phyloP scores from a whole-genome alignment of 1,284 basidiomycete species.

The Cutaneotrichosporon dermatis region DNA sequence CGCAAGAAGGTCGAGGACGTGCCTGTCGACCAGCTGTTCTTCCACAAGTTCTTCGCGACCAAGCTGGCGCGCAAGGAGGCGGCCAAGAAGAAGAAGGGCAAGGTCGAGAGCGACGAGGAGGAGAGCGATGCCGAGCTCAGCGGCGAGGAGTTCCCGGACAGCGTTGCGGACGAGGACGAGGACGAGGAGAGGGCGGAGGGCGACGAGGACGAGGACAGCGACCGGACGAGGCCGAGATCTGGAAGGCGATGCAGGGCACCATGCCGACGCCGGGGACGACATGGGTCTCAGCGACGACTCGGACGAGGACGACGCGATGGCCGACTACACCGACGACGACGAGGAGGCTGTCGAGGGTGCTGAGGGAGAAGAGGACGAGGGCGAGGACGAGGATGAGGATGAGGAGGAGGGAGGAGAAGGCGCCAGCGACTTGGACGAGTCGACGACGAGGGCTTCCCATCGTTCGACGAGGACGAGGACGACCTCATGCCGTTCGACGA shows the following conservation, averaged over 20 bases:
- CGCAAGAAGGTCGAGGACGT: constrained; percentile 67
- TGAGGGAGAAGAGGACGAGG: constrained; percentile 35
- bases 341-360: constrained; percentile 55
- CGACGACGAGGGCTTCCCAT: constrained; percentile 26
- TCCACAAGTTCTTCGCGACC: constrained; percentile 54
- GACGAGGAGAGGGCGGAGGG: constrained; percentile 33
- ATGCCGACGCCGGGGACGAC: constrained; percentile 58
- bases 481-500: constrained; percentile 47
- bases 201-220: constrained; percentile 48
- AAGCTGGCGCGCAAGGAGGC: constrained; percentile 56
- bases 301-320: constrained; percentile 44
- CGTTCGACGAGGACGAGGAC: constrained; percentile 49
- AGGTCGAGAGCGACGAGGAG: constrained; percentile 29
- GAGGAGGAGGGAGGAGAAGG: constrained; percentile 30
- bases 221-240: constrained; percentile 65
- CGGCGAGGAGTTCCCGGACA: constrained; percentile 22
- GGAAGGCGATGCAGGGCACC: constrained; percentile 83
- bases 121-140: constrained; percentile 21
- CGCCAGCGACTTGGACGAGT: constrained; percentile 19
- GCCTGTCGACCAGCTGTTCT: constrained; percentile 76
- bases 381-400: constrained; percentile 32
- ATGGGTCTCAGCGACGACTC: constrained; percentile 62
- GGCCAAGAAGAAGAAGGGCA: constrained; percentile 51
- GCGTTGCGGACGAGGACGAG: constrained; percentile 26
- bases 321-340: constrained; percentile 49